Evolutionary conservation across 73 alveolate species (phyloP).

Genomic region (Uronychia setigera): DNA sequence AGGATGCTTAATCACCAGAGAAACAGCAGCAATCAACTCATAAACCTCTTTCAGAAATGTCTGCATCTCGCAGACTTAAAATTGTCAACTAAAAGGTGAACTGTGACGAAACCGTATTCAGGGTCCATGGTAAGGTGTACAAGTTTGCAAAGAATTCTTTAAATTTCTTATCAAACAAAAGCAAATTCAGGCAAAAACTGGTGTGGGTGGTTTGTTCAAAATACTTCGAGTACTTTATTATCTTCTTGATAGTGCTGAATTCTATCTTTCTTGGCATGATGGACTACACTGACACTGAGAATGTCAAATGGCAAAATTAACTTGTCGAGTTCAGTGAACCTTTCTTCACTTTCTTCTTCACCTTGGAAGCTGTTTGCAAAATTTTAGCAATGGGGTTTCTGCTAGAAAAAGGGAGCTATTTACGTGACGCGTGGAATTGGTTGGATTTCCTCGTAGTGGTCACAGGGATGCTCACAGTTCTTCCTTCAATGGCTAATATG

Average conservation of each 20-base stretch:
- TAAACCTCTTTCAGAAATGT: background rate
- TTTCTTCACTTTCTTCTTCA: conserved; percentile 15
- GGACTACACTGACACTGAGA: conserved; percentile 30
- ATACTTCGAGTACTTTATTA: conserved; percentile 33
- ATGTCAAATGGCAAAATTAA: background rate
- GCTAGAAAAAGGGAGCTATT: conserved; percentile 25
- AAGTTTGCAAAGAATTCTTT: background rate
- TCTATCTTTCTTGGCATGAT: conserved; percentile 27
- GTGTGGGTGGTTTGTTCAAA: conserved; percentile 6
- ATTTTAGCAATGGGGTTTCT: conserved; percentile 38
- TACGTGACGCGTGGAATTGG: conserved; percentile 32
- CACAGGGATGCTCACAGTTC: conserved; percentile 5
- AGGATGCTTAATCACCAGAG: too few species aligned
- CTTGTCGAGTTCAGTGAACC: background rate
- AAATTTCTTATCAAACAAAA: background rate
- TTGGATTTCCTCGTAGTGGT: background rate
- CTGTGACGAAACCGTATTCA: background rate
- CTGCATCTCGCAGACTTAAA: background rate
- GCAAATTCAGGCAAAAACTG: background rate
- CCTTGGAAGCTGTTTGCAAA: conserved; percentile 3
- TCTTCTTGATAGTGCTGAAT: conserved; percentile 13
- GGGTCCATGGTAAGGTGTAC: conserved; percentile 4
- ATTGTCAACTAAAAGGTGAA: background rate
- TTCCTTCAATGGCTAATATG: background rate
- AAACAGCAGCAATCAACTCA: too few species aligned